A percentile compares a stretch with the other conserved stretches of the same genome.
These are phyloP conservation scores for Monosporozyma unispora DNA, from an alignment of 805 yeast species.

Conservation along the genomic window DNA sequence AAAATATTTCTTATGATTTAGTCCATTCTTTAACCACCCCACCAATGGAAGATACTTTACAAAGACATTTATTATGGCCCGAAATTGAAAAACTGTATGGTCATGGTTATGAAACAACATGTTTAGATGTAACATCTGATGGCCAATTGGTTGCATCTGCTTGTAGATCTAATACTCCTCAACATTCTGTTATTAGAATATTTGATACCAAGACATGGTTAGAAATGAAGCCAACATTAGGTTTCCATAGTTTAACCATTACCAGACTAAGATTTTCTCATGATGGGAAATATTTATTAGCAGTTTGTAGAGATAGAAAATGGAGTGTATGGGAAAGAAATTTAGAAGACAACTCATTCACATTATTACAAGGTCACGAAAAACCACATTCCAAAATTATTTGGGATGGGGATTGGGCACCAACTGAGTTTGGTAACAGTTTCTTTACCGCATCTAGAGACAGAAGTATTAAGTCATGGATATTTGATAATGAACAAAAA, in stretches of 20 bases:
- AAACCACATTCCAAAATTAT: conserved; percentile 87
- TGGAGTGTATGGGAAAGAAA: conserved; percentile 62
- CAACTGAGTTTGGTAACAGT: conserved; percentile 34
- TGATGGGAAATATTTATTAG: conserved; percentile 51
- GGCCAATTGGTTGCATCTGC: conserved; percentile 69
- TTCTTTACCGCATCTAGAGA: conserved; percentile 88
- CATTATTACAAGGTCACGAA: conserved; percentile 35
- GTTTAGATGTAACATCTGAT: conserved; percentile 63
- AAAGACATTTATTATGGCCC: conserved; percentile 89
- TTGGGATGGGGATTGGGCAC: conserved; percentile 93
- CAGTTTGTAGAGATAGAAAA: conserved; percentile 86
- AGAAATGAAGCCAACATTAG: conserved; percentile 47
- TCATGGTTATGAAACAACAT: conserved; percentile 89
- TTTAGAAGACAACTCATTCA: conserved; percentile 32
- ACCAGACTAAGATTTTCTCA: conserved; percentile 74
- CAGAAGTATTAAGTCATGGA: conserved; percentile 69
- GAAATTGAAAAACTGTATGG: conserved; percentile 93
- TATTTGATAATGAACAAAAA: conserved; percentile 31
- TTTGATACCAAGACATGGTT: conserved; percentile 57
- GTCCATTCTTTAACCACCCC: conserved; percentile 43
- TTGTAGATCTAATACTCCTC: conserved; percentile 76
- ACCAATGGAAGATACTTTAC: conserved; percentile 86
- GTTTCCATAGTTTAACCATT: conserved; percentile 75
- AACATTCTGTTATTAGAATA: conserved; percentile 78
- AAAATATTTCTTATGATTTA: conserved; percentile 39